Evolutionary conservation across 1,139 yeast species (phyloP).

Genomic region (Arxiozyma heterogenica): DNA sequence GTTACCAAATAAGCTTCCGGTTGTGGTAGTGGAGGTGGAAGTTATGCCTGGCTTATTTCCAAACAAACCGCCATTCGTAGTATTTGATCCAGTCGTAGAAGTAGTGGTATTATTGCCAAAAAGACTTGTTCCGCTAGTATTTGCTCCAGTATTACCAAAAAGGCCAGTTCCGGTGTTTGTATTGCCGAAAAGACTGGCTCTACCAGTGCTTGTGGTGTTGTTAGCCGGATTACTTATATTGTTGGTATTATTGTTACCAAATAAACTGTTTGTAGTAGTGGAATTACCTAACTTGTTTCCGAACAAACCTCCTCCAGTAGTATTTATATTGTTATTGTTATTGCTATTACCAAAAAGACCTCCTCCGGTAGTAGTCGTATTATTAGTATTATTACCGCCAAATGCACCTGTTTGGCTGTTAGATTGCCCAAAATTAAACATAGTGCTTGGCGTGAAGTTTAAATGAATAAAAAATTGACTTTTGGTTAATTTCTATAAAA

Average conservation of each 20-base stretch:
- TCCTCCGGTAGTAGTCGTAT: neutral
- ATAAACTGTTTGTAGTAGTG: slow-evolving; percentile 19
- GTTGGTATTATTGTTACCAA: slow-evolving; percentile 21
- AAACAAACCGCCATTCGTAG: slow-evolving; percentile 34
- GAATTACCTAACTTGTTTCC: slow-evolving; percentile 1
- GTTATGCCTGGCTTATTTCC: slow-evolving; percentile 21
- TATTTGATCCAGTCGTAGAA: slow-evolving; percentile 3
- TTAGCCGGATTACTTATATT: neutral
- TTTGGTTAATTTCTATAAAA: neutral
- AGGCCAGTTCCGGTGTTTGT: slow-evolving; percentile 1
- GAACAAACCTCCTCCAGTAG: slow-evolving; percentile 3
- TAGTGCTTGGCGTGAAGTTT: neutral
- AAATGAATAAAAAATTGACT: neutral
- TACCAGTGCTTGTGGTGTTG: neutral
- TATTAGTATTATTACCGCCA: neutral
- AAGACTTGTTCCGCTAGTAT: slow-evolving; percentile 2
- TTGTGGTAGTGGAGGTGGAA: slow-evolving; percentile 12
- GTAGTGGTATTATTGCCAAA: slow-evolving; percentile 4
- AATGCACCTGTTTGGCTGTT: neutral
- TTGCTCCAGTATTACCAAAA: slow-evolving; percentile 6
- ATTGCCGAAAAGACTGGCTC: slow-evolving; percentile 2
- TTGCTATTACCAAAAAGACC: slow-evolving; percentile 6
- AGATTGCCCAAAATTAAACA: slow-evolving; percentile 6
- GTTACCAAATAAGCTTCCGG: slow-evolving; percentile 30
- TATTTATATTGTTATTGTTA: neutral